Evolutionary conservation across 768 basidiomycete species (phyloP).

Genomic region (Russula abietina): DNA sequence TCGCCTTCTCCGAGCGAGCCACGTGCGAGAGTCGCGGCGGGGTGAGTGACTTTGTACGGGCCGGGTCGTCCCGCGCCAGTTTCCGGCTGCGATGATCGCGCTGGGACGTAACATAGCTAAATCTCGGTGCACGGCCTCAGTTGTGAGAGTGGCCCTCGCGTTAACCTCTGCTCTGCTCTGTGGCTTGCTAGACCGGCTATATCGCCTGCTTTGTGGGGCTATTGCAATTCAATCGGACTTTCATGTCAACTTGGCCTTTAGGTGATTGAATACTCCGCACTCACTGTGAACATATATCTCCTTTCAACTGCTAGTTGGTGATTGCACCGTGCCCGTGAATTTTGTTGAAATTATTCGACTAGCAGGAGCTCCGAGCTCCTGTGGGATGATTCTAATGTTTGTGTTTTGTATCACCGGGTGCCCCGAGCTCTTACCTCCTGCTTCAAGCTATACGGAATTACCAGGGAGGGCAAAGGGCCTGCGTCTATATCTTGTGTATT

Average conservation of each 20-base stretch:
- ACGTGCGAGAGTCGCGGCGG: not conserved
- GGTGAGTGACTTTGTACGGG: not conserved
- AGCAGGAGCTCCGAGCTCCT: not conserved
- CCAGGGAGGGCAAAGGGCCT: not conserved
- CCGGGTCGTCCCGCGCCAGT: not conserved
- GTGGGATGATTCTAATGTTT: not conserved
- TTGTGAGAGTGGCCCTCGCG: too few relatives aligned
- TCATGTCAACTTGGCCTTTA: not conserved
- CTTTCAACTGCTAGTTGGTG: not conserved
- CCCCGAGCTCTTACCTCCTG: not conserved
- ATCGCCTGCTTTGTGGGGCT: not conserved
- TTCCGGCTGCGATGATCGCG: not conserved
- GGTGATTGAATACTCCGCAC: not conserved
- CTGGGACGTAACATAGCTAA: not conserved
- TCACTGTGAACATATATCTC: not conserved
- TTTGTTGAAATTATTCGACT: not conserved
- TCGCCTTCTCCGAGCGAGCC: not conserved
- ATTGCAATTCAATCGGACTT: not conserved
- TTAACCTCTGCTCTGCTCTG: not conserved
- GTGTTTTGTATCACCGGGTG: not conserved
- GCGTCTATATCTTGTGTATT: not conserved
- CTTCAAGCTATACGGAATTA: not conserved
- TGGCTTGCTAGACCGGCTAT: not conserved
- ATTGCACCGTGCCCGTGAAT: not conserved
- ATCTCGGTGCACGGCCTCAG: not conserved